Percentiles rank a stretch among this genome's conserved stretches.
Evolutionary conservation across 2,329 filamentous ascomycete species (phyloP).

Genomic region (Diaporthe sp.): DNA sequence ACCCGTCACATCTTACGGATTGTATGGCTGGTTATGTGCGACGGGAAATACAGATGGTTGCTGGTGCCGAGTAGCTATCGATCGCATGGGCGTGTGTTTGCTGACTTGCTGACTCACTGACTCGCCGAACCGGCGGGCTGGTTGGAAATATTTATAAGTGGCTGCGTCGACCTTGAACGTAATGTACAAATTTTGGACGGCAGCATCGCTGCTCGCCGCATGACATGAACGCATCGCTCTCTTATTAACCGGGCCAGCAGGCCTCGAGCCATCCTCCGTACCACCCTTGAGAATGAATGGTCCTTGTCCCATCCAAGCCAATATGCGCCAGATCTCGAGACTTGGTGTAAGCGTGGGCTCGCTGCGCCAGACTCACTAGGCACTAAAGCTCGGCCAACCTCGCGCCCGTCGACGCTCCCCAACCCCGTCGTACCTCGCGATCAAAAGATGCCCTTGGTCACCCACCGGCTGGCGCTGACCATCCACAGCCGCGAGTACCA

Average conservation of each 20-base stretch:
- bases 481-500: slow-evolving; percentile 59
- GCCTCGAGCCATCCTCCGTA: not conserved
- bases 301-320: not conserved
- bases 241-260: not conserved
- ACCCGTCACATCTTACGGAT: not conserved
- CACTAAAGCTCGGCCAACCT: not conserved
- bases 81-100: not conserved
- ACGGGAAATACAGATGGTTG: not conserved
- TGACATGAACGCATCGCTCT: not conserved
- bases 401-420: slow-evolving; percentile 37
- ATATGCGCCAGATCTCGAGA: not conserved
- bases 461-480: slow-evolving; percentile 55
- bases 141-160: not conserved
- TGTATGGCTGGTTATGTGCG: not conserved
- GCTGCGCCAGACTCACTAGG: not conserved
- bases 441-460: slow-evolving; percentile 44
- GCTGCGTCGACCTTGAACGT: not conserved
- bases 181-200: slow-evolving; percentile 12
- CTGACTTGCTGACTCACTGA: slow-evolving; percentile 2
- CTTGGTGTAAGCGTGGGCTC: not conserved
- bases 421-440: not conserved
- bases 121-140: not conserved
- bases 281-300: not conserved
- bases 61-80: too few relatives aligned
- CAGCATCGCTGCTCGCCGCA: not conserved